phyloP scores from a whole-genome alignment of 257 asterid species.

The Galeopsis tetrahit region DNA sequence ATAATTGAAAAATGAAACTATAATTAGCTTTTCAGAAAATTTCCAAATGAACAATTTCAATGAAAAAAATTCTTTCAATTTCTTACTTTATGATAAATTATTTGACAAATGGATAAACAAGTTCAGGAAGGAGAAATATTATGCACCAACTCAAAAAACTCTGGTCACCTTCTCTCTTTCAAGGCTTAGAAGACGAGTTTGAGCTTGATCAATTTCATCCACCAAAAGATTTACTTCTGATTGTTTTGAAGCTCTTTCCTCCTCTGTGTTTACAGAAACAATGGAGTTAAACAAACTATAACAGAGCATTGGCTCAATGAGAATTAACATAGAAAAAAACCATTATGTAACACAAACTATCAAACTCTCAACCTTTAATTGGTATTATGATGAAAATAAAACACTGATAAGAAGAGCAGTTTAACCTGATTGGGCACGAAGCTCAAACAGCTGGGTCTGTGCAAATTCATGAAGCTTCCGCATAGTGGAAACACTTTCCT shows the following conservation, averaged over 20 bases:
- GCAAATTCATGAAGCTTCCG: conserved; percentile 97
- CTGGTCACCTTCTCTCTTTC: conserved; percentile 92
- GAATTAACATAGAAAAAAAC: conserved; percentile 9
- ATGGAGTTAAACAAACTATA: conserved; percentile 28
- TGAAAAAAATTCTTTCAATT: background rate
- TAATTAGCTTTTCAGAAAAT: conserved; percentile 1
- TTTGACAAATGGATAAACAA: conserved; percentile 16
- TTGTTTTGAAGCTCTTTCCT: conserved; percentile 88
- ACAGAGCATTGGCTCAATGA: conserved; percentile 24
- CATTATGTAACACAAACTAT: background rate
- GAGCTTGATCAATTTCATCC: conserved; percentile 99
- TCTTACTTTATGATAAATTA: conserved; percentile 4
- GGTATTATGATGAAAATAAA: conserved; percentile 10
- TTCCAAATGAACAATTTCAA: background rate
- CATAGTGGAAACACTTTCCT: conserved; percentile 95
- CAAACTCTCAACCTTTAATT: conserved; percentile 15
- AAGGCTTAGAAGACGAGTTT: conserved; percentile 89
- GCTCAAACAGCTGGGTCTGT: conserved; percentile 95
- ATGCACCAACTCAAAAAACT: conserved; percentile 28
- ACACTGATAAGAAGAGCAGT: conserved; percentile 23
- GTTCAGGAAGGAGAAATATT: conserved; percentile 25
- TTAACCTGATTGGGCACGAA: conserved; percentile 98
- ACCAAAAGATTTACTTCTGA: conserved; percentile 91
- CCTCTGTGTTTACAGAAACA: conserved; percentile 60
- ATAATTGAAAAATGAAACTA: background rate